These are phyloP conservation scores for Huiozyma naganishii DNA, from an alignment of 805 yeast species.

Conservation along the genomic window DNA sequence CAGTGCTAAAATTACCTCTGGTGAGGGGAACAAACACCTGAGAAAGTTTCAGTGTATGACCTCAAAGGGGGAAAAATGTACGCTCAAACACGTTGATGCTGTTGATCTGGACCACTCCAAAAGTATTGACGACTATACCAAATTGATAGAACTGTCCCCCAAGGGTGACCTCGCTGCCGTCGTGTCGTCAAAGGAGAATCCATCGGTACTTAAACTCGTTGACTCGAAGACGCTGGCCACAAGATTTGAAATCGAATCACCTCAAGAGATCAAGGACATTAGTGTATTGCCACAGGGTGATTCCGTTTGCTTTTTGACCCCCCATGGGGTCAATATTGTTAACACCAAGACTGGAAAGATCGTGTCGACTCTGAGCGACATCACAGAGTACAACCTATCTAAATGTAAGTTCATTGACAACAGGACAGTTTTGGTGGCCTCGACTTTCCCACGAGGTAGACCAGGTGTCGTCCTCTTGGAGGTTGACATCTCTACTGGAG, in stretches of 20 bases:
- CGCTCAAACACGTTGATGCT: conserved; percentile 44
- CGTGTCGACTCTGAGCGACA: conserved; percentile 21
- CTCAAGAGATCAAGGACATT: conserved; percentile 50
- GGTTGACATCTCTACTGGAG: conserved; percentile 18
- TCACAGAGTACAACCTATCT: conserved; percentile 25
- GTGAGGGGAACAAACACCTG: conserved; percentile 53
- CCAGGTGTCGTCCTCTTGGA: conserved; percentile 31
- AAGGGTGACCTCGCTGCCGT: conserved; percentile 54
- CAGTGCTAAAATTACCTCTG: conserved; percentile 45
- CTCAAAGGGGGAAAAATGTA: no score
- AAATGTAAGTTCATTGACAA: conserved; percentile 29
- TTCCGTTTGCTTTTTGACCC: conserved; percentile 51
- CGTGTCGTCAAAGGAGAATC: conserved; percentile 48
- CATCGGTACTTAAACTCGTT: conserved; percentile 52
- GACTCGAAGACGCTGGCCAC: conserved; percentile 44
- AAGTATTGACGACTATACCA: conserved; percentile 48
- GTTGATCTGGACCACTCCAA: conserved; percentile 42
- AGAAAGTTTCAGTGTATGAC: conserved; percentile 35
- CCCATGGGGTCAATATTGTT: conserved; percentile 36
- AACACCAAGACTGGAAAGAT: conserved; percentile 33
- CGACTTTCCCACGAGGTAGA: conserved; percentile 30
- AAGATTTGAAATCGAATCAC: conserved; percentile 41
- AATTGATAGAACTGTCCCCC: conserved; percentile 44
- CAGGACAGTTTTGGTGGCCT: conserved; percentile 33
- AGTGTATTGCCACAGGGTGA: conserved; percentile 58